Conservation (phyloP, 371 early-diverging fungal species). For the Phascolomyces articulosus region DNA sequence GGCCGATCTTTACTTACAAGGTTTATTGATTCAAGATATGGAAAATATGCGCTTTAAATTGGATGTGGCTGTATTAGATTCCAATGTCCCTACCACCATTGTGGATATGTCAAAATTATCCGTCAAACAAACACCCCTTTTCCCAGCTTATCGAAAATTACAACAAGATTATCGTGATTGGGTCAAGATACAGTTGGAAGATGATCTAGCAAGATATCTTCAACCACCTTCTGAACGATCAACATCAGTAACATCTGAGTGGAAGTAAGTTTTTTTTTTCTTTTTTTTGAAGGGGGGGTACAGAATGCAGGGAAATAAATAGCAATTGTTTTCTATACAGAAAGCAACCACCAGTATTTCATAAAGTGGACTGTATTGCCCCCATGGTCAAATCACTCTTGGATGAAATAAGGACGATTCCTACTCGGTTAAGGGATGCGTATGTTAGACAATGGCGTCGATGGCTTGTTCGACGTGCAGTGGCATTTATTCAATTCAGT, state of each 20-base stretch:
- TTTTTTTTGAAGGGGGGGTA: no score
- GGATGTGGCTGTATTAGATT: conserved; percentile 52
- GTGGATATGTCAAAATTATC: conserved; percentile 52
- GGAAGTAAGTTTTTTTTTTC: conserved; percentile 23
- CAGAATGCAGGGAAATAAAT: neutral
- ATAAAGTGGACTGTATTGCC: conserved; percentile 45
- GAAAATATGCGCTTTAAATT: conserved; percentile 35
- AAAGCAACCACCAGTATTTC: conserved; percentile 29
- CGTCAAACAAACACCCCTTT: conserved; percentile 58
- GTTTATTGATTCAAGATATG: conserved; percentile 46
- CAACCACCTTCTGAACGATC: neutral
- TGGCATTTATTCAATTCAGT: conserved; percentile 55
- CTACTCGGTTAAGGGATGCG: conserved; percentile 54
- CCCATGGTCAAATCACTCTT: conserved; percentile 58
- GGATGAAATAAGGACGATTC: conserved; percentile 47
- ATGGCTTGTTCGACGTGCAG: conserved; percentile 43
- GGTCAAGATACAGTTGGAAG: conserved; percentile 27
- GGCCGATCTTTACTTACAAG: conserved; percentile 60
- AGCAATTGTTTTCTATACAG: neutral
- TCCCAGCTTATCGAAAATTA: conserved; percentile 37
- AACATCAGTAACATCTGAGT: conserved; percentile 10
- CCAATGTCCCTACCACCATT: conserved; percentile 56
- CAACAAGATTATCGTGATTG: conserved; percentile 38
- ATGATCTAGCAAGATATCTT: conserved; percentile 18
- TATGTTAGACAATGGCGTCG: conserved; percentile 63